phyloP scores from a whole-genome alignment of 2,329 filamentous ascomycete species.

The Penicillium sp. region DNA sequence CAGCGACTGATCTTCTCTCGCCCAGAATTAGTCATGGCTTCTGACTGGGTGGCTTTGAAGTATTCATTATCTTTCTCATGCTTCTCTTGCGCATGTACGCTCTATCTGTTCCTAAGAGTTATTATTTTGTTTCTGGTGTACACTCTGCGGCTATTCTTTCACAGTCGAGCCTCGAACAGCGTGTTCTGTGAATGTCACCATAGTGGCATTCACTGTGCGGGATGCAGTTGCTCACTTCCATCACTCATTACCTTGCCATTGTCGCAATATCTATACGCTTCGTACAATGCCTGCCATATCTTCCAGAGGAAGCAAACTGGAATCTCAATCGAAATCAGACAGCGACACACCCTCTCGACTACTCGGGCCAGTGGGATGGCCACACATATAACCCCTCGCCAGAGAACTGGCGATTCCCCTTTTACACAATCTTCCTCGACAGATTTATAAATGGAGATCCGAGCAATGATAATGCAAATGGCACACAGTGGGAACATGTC shows the following conservation, averaged over 20 bases:
- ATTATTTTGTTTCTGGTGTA: background rate
- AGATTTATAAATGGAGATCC: slow-evolving; percentile 66
- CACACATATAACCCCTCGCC: slow-evolving; percentile 58
- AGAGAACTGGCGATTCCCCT: slow-evolving; percentile 64
- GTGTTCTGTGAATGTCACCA: slow-evolving; percentile 8
- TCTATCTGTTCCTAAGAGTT: background rate
- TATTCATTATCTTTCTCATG: slow-evolving; percentile 9
- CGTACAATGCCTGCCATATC: slow-evolving; percentile 10
- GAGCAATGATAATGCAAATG: slow-evolving; percentile 63
- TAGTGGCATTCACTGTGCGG: slow-evolving; percentile 10
- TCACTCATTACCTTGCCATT: slow-evolving; percentile 8
- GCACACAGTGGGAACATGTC: slow-evolving; percentile 63
- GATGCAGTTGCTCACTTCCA: slow-evolving; percentile 6
- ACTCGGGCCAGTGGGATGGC: slow-evolving; percentile 56
- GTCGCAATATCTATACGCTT: slow-evolving; percentile 6
- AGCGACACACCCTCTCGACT: slow-evolving; percentile 58
- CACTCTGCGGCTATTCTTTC: background rate
- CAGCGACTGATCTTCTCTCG: background rate
- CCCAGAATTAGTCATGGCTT: background rate
- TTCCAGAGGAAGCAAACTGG: slow-evolving; percentile 12
- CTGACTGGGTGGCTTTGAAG: background rate
- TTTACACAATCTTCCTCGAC: slow-evolving; percentile 67
- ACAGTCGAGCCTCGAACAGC: slow-evolving; percentile 5
- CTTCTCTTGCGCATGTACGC: background rate
- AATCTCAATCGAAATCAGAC: slow-evolving; percentile 63